phyloP scores from a whole-genome alignment of 1,139 yeast species.

The Magnusiomyces paraingens region DNA sequence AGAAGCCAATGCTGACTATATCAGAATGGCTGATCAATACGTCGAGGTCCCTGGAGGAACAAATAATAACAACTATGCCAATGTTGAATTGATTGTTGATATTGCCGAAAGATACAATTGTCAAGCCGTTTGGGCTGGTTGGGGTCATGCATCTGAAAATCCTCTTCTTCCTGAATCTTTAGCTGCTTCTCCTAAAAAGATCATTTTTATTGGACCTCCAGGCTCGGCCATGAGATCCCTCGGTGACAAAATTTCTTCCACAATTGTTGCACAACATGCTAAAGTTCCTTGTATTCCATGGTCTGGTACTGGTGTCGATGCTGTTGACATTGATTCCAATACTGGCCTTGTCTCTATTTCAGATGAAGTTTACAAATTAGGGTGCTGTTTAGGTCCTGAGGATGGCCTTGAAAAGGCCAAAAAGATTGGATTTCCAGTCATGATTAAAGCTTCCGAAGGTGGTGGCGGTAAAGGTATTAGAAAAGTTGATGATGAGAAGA shows the following conservation, averaged over 20 bases:
- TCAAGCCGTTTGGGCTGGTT: constrained; percentile 99
- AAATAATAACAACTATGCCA: constrained; percentile 95
- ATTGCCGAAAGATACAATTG: constrained; percentile 94
- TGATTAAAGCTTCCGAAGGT: constrained; percentile 97
- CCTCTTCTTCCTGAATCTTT: constrained; percentile 88
- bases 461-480: constrained; percentile 99
- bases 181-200: constrained; percentile 83
- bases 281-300: constrained; percentile 97
- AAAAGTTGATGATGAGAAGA: constrained; percentile 74
- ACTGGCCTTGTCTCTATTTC: constrained; percentile 84
- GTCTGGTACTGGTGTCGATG: constrained; percentile 96
- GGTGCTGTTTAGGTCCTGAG: constrained; percentile 80
- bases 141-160: constrained; percentile 99
- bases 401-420: constrained; percentile 83
- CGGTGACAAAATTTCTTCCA: constrained; percentile 95
- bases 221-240: constrained; percentile 99
- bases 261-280: constrained; percentile 98
- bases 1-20: constrained; percentile 94
- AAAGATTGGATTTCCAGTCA: constrained; percentile 88
- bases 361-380: constrained; percentile 73
- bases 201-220: constrained; percentile 95
- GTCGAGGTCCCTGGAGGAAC: constrained; percentile 99
- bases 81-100: constrained; percentile 93
- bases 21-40: constrained; percentile 98
- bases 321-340: constrained; percentile 58